Evolutionary conservation across 108 stramenopile genomes (phyloP).

Genomic region (Stephanodiscus minutulus): DNA sequence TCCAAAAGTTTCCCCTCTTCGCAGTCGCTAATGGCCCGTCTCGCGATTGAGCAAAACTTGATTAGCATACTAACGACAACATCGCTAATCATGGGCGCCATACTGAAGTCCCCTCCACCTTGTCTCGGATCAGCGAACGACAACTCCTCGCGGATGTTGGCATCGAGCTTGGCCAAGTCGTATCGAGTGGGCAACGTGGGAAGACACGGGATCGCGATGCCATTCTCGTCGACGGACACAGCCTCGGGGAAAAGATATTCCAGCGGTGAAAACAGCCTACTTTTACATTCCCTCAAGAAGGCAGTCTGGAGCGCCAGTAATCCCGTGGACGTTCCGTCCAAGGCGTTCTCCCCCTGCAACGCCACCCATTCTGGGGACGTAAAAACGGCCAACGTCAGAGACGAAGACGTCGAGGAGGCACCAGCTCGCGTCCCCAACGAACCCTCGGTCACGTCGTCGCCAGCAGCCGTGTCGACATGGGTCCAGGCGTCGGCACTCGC

Average conservation of each 20-base stretch:
- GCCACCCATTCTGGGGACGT: slow-evolving; percentile 74
- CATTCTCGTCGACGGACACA: slow-evolving; percentile 73
- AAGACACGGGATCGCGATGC: slow-evolving; percentile 61
- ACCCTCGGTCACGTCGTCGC: slow-evolving; percentile 10
- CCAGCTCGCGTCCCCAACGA: no score
- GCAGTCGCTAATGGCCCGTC: slow-evolving; percentile 63
- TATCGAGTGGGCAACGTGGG: slow-evolving; percentile 76
- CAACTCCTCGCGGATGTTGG: slow-evolving; percentile 78
- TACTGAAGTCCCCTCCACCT: slow-evolving; percentile 82
- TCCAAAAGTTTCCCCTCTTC: slow-evolving; percentile 60
- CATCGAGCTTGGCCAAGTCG: slow-evolving; percentile 81
- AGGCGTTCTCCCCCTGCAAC: slow-evolving; percentile 53
- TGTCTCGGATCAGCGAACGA: slow-evolving; percentile 80
- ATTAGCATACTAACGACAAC: slow-evolving; percentile 67
- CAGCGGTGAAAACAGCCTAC: slow-evolving; percentile 73
- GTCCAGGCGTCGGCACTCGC: slow-evolving; percentile 61
- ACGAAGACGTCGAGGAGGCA: slow-evolving; percentile 27
- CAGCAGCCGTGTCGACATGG: slow-evolving; percentile 20
- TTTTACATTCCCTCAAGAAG: slow-evolving; percentile 67
- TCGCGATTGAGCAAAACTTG: slow-evolving; percentile 71
- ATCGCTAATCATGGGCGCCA: slow-evolving; percentile 79
- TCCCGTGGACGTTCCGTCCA: slow-evolving; percentile 45
- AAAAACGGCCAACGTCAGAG: slow-evolving; percentile 65
- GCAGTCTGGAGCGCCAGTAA: slow-evolving; percentile 68
- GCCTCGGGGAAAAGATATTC: slow-evolving; percentile 85